Base-by-base conservation (phyloP, 805 yeast genomes). In the Ogataea zsoltii region DNA sequence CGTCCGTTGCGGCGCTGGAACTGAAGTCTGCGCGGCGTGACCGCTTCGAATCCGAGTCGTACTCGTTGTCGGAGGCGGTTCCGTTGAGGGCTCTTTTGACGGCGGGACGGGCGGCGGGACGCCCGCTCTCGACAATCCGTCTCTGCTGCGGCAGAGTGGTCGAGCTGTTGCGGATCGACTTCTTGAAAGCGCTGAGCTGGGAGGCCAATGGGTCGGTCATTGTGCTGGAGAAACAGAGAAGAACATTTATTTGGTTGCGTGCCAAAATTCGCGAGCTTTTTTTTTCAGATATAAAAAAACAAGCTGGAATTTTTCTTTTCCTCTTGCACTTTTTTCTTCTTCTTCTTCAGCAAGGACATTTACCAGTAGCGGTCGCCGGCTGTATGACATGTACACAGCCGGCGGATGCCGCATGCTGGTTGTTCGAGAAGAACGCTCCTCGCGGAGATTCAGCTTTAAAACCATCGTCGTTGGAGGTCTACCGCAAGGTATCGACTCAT, bases 401-500 rank as follows among this genome's bases (percentile, higher is more conserved):
- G 40, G 14, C 23, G 40, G 32, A 49, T 48, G 54, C 58, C 55
- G 57, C 54, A 51, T 61, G 57, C 60, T 51, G 60, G 52, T 35
- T 42, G 51, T 44, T 41, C 50, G 41, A 47, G 55, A 55, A 34
- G 38, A 44, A 32, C 41, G 43, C 40, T 21, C 35, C 40, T 21
- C 35, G 26, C 33, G 29, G 33, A 34, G 39, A 25, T 11, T 56
- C 94, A 83, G 80, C 88, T 83, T 85, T 88, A 89, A 89, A 89
- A 89, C 97, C 97, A 89, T 89, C 89, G 96, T 91, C 80, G 88
- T 84, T 83, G 67, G 90, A 88, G 96, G 96, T 85, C 83, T 89
- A 88, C 84, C 74, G 75, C 71, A 28, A 37, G 67, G 68, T 60
- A 62, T 57, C 57, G 85, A 83, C 80, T 90, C 95, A 88, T 88